Evolutionary conservation across 257 asterid genomes (phyloP), one percentile per base, ranked within the genome.

Genomic region (Mentha longifolia): DNA sequence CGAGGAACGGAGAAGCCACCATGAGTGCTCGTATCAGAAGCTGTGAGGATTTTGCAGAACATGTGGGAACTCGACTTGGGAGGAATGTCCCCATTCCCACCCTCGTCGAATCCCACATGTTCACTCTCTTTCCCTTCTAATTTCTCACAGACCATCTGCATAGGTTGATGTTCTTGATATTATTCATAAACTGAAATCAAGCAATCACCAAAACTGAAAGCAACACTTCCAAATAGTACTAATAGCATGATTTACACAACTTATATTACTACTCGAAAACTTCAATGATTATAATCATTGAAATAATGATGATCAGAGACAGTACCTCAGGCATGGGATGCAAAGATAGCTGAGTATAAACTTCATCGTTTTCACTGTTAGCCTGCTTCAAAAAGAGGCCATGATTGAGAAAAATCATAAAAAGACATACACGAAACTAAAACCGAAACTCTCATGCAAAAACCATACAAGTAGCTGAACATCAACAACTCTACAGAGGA

Each of bases 1-100:
- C 98, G 95, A 55, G 99, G 98, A 79, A 92, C 98, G 2, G 98
- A 95, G 76, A 95, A 95, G 55, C 99, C 99, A 74, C 99, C 99
- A 61, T 95, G 97, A 7, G 95, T 92, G 67, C 98, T 95, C 3
- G 99, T 95, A 79, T 95, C 98, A 1, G 99, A 95, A 56, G 97
- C 98, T 7, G 99, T 95, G 10, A 95, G 96, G 9, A 97, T 92
- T 70, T 95, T 95, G 85, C 99, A 95, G 83, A 95, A 95, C 99
- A 95, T 95, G 76, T 95, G 99, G 45, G 99, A 78, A 59, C 90
- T 90, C 56, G 94, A 76, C 82, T 89, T 93, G n/a, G 78, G 76
- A 2, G 85, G 86, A 16, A 70, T 49, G 28, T 67, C 95, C 57
- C 83, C 85, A 59, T 71, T 84, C 50, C 82, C 89, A 28, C 84